These are phyloP conservation scores for Skeletonema costatum DNA, from an alignment of 108 stramenopile species.

Conservation along the genomic window DNA sequence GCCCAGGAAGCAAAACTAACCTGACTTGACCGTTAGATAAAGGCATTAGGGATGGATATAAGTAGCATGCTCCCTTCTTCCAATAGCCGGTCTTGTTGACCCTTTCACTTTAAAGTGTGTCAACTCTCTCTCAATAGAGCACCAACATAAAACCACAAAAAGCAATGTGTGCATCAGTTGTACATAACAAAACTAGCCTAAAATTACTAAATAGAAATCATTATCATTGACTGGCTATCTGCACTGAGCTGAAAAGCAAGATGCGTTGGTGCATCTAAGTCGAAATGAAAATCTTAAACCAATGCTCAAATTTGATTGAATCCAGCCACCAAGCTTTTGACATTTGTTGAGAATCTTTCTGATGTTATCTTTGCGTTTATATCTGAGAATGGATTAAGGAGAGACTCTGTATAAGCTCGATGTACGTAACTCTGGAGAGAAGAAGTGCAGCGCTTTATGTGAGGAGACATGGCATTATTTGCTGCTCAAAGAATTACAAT, in stretches of 20 bases:
- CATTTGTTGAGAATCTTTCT: constrained; percentile 22
- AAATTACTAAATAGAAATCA: background rate
- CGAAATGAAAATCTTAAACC: too few relatives aligned
- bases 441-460: background rate
- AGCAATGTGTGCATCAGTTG: background rate
- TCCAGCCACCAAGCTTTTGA: constrained; percentile 1
- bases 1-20: constrained; percentile 34
- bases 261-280: background rate
- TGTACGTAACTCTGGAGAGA: constrained; percentile 16
- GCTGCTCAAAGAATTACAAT: too few relatives aligned
- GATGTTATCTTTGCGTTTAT: constrained; percentile 35
- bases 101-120: background rate
- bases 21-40: too few relatives aligned
- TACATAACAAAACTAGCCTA: background rate
- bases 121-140: too few relatives aligned
- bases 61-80: too few relatives aligned
- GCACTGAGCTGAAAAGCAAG: background rate
- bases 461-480: background rate
- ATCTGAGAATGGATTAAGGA: constrained; percentile 38
- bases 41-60: too few relatives aligned
- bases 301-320: constrained; percentile 17
- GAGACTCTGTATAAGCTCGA: constrained; percentile 34
- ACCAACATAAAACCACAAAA: constrained; percentile 1
- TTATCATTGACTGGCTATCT: too few relatives aligned
- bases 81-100: background rate